phyloP scores from a whole-genome alignment of 2,329 filamentous ascomycete genomes.

The Botrytis tulipae region DNA sequence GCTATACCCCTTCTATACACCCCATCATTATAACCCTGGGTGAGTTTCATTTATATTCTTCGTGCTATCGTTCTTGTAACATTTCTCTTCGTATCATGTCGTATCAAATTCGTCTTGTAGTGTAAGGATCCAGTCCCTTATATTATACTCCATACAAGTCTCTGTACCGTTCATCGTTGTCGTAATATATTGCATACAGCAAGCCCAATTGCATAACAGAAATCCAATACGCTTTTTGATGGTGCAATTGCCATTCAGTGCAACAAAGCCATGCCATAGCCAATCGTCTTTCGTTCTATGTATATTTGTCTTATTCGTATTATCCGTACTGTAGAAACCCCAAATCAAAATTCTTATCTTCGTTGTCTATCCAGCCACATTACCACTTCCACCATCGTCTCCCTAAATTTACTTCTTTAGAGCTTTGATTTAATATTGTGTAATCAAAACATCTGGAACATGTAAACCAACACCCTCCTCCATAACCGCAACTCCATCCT shows the following conservation, averaged over 20 bases:
- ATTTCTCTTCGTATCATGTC: neutral
- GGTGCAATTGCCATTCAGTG: neutral
- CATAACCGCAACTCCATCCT: constrained; percentile 53
- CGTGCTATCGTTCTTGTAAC: neutral
- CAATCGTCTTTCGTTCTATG: neutral
- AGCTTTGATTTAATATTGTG: constrained; percentile 27
- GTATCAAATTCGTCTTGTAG: neutral
- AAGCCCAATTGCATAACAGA: neutral
- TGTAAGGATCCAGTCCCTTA: neutral
- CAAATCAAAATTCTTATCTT: neutral
- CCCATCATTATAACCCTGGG: neutral
- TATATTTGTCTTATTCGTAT: neutral
- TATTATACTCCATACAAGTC: neutral
- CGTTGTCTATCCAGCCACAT: neutral
- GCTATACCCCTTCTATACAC: too few species aligned
- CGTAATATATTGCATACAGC: neutral
- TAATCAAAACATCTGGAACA: constrained; percentile 45
- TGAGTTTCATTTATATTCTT: neutral
- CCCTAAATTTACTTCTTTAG: neutral
- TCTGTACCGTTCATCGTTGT: neutral
- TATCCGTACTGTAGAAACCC: neutral
- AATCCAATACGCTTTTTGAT: neutral
- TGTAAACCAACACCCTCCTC: constrained; percentile 54
- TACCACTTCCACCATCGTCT: neutral
- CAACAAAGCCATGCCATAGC: neutral